These are phyloP conservation scores for Aspergillus versicolor DNA, from an alignment of 2,329 filamentous ascomycete species.

Conservation along the genomic window DNA sequence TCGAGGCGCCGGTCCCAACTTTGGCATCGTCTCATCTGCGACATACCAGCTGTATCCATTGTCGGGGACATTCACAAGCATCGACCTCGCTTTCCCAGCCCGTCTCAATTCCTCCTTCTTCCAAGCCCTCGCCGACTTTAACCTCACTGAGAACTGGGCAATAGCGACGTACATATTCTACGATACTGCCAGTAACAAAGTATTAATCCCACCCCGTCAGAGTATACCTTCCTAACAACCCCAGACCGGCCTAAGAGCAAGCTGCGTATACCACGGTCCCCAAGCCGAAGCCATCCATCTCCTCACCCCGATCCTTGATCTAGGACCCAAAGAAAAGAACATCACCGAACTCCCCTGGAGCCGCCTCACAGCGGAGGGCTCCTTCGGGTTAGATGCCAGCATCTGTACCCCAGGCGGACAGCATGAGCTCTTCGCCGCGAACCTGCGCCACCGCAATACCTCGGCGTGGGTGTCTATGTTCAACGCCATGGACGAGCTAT, in stretches of 20 bases:
- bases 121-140: not conserved
- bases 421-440: not conserved
- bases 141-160: not conserved
- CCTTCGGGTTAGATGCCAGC: not conserved
- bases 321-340: not conserved
- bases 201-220: not conserved
- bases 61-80: not conserved
- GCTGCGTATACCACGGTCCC: not conserved
- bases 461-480: not conserved
- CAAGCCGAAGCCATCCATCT: not conserved
- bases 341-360: not conserved
- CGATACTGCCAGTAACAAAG: not conserved
- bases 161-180: not conserved
- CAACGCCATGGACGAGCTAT: not conserved
- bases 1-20: slow-evolving; percentile 43
- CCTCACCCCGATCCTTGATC: not conserved
- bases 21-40: slow-evolving; percentile 39
- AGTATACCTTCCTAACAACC: not conserved
- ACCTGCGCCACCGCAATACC: not conserved
- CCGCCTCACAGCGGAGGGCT: not conserved
- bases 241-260: not conserved
- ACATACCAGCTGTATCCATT: slow-evolving; percentile 22
- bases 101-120: not conserved
- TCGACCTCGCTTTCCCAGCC: not conserved
- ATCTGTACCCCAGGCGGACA: not conserved